Percentiles rank a stretch among this genome's conserved stretches.
These are phyloP conservation scores for Colletotrichum sp. DNA, from an alignment of 2,329 filamentous ascomycete species.

Conservation along the genomic window DNA sequence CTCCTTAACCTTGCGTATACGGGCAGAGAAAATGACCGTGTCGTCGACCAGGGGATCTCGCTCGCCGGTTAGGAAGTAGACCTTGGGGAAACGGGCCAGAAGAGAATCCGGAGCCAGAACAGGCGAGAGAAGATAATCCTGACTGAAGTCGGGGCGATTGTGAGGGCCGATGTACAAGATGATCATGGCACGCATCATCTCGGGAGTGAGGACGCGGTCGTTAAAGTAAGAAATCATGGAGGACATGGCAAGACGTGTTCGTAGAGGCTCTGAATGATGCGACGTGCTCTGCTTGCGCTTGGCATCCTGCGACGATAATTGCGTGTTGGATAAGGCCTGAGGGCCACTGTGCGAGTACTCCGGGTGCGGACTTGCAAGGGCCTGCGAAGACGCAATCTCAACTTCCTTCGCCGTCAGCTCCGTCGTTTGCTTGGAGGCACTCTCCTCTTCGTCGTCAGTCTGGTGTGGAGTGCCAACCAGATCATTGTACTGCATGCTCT, in stretches of 20 bases:
- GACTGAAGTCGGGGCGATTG: conserved; percentile 89
- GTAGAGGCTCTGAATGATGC: conserved; percentile 64
- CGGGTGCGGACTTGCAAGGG: conserved; percentile 44
- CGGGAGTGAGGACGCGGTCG: conserved; percentile 90
- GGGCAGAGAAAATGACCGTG: conserved; percentile 92
- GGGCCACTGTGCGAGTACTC: conserved; percentile 57
- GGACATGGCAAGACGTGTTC: conserved; percentile 89
- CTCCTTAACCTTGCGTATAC: conserved; percentile 80
- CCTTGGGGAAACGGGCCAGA: conserved; percentile 88
- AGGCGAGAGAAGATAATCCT: conserved; percentile 89
- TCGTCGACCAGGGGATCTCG: conserved; percentile 95
- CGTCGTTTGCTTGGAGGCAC: conserved; percentile 35
- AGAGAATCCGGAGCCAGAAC: conserved; percentile 86
- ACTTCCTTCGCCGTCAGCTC: conserved; percentile 21
- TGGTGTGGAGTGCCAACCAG: conserved; percentile 83
- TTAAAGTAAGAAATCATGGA: conserved; percentile 99
- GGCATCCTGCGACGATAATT: not conserved
- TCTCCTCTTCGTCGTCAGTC: conserved; percentile 74
- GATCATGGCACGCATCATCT: conserved; percentile 99
- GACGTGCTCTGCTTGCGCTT: conserved; percentile 39
- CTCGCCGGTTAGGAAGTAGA: conserved; percentile 92
- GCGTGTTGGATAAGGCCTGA: conserved; percentile 26
- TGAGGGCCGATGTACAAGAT: conserved; percentile 96
- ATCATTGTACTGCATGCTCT: conserved; percentile 87
- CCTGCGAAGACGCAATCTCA: conserved; percentile 22